These are phyloP conservation scores for Capronia coronata DNA, from an alignment of 2,329 filamentous ascomycete species.

Conservation along the genomic window DNA sequence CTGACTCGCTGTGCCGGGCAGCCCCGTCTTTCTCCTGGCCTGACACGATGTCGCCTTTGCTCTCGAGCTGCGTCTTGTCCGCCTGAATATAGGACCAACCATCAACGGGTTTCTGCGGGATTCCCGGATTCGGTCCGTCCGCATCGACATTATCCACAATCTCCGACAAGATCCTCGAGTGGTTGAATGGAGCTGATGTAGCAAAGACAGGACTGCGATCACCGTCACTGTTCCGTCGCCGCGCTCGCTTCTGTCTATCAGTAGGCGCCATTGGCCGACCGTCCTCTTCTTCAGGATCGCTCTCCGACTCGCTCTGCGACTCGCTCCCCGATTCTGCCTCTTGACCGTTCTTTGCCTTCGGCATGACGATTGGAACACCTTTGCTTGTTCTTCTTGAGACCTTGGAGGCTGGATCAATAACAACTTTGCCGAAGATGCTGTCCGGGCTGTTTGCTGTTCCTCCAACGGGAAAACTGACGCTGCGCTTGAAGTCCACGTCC, in stretches of 20 bases:
- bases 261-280: slow-evolving; percentile 58
- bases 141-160: slow-evolving; percentile 15
- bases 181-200: slow-evolving; percentile 35
- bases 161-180: slow-evolving; percentile 19
- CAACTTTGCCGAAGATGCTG: slow-evolving; percentile 64
- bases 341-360: slow-evolving; percentile 13
- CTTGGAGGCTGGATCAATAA: slow-evolving; percentile 56
- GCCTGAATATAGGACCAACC: slow-evolving; percentile 28
- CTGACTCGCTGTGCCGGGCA: slow-evolving; percentile 41
- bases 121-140: slow-evolving; percentile 8
- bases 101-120: slow-evolving; percentile 18
- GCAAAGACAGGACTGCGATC: slow-evolving; percentile 73
- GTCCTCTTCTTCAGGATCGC: slow-evolving; percentile 50
- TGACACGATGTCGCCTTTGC: slow-evolving; percentile 33
- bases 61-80: slow-evolving; percentile 33
- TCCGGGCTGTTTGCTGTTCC: slow-evolving; percentile 16
- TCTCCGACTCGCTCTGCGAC: not conserved
- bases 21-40: slow-evolving; percentile 35
- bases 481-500: slow-evolving; percentile 28
- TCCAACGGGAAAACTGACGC: slow-evolving; percentile 26
- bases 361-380: slow-evolving; percentile 66
- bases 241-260: slow-evolving; percentile 68
- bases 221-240: slow-evolving; percentile 55
- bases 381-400: slow-evolving; percentile 61
- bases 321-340: slow-evolving; percentile 29